Conservation (phyloP, 495 filamentous ascomycete species). For the Immersiella caudata region DNA sequence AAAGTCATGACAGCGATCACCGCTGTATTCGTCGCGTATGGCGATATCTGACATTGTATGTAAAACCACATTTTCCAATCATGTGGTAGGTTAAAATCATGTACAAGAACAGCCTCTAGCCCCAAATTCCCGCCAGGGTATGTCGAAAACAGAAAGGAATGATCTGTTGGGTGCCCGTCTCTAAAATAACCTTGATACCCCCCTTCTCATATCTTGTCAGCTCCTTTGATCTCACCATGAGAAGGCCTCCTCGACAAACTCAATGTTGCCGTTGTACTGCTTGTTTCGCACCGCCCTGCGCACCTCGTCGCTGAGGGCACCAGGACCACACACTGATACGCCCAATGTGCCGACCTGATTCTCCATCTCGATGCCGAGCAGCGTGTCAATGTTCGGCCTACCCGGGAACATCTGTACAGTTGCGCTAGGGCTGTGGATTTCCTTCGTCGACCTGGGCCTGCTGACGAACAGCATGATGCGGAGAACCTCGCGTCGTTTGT, state of each 20-base stretch:
- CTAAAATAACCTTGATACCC: background rate
- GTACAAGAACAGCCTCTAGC: conserved; percentile 6
- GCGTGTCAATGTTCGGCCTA: conserved; percentile 62
- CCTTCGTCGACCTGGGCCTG: conserved; percentile 73
- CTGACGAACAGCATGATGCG: conserved; percentile 88
- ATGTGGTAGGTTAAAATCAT: conserved; percentile 15
- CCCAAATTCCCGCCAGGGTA: background rate
- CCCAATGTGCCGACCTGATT: conserved; percentile 77
- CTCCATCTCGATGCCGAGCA: conserved; percentile 79
- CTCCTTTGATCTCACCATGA: conserved; percentile 64
- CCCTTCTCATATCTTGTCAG: too few relatives aligned
- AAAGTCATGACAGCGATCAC: background rate
- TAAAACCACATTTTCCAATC: conserved; percentile 11
- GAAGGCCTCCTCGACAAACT: conserved; percentile 96
- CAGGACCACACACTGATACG: conserved; percentile 88
- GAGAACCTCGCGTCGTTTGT: conserved; percentile 77
- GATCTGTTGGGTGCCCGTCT: background rate
- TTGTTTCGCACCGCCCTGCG: conserved; percentile 67
- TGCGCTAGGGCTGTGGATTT: conserved; percentile 78
- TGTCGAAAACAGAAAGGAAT: background rate
- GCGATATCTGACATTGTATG: background rate
- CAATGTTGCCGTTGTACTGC: conserved; percentile 68
- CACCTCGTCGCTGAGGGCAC: conserved; percentile 87
- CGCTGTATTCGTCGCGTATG: background rate
- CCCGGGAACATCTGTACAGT: conserved; percentile 86